phyloP scores from a whole-genome alignment of 2,329 filamentous ascomycete species.

The Stagonosporopsis tanaceti region DNA sequence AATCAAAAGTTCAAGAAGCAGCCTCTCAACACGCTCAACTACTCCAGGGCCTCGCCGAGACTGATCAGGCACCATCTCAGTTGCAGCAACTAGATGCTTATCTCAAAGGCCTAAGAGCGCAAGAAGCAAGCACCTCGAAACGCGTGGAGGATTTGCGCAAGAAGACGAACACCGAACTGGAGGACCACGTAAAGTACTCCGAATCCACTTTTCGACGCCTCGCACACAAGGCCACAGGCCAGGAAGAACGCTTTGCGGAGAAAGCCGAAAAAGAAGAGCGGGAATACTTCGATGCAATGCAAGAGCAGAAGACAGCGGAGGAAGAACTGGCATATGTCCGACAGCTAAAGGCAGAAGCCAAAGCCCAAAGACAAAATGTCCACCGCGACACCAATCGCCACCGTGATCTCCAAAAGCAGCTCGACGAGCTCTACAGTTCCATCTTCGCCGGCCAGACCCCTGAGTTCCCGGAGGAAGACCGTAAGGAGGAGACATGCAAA shows the following conservation, averaged over 20 bases:
- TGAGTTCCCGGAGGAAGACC: constrained; percentile 44
- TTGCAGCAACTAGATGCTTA: constrained; percentile 43
- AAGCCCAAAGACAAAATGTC: constrained; percentile 25
- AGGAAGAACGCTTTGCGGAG: constrained; percentile 37
- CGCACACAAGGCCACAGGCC: constrained; percentile 42
- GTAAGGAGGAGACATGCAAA: constrained; percentile 33
- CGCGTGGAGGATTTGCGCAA: constrained; percentile 27
- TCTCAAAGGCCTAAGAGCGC: constrained; percentile 36
- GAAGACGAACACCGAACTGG: constrained; percentile 33
- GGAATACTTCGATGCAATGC: constrained; percentile 47
- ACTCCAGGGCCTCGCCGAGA: constrained; percentile 38
- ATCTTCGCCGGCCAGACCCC: constrained; percentile 45
- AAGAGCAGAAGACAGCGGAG: constrained; percentile 43
- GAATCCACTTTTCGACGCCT: constrained; percentile 43
- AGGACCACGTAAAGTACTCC: constrained; percentile 47
- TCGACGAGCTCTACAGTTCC: constrained; percentile 41
- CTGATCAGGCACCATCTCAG: constrained; percentile 40
- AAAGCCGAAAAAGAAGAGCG: constrained; percentile 48
- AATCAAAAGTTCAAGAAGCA: constrained; percentile 38
- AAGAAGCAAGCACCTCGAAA: constrained; percentile 30
- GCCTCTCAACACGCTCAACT: constrained; percentile 36
- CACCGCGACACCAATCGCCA: constrained; percentile 30
- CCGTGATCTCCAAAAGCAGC: constrained; percentile 32
- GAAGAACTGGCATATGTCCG: constrained; percentile 38
- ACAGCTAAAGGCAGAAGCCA: constrained; percentile 38